Base-by-base conservation (phyloP, 192 early-diverging fungal species). In the Coemansia sp. region DNA sequence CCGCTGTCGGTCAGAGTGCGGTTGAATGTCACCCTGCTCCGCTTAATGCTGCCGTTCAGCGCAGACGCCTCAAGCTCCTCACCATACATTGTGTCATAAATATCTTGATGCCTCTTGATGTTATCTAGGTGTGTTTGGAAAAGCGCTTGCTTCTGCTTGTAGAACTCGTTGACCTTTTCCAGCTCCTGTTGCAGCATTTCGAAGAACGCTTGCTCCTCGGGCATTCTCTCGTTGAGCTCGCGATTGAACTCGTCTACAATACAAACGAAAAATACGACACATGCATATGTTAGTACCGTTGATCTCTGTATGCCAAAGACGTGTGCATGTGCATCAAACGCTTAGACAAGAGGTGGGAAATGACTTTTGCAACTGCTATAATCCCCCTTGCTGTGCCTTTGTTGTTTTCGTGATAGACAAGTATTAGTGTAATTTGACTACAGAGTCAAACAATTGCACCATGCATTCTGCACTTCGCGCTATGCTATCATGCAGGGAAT, bases 141-240 rank as follows among this genome's bases (percentile, higher is more conserved):
- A 23, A 72, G 65, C 53, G 55, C 40, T 30, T 78, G 71, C 57
- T 81, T 80, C 36, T 68, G 67, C 44, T 57, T 30, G 67, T 67
- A 84, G 67, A 84, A 84, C 45, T 68, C 69, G 53, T 70, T 69
- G 15, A 84, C 82, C 63, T 84, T 84, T 52, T 38, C 50, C 47
- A 84, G 71, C 64, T 84, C 82, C 52, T 67, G 65, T 64, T 81
- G 74, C 25, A 78, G 64, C 38, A 57, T 60, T 41, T 61, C 75
- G 54, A 84, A 81, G 38, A 84, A 81, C 0, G 67, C 75, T 11
- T 60, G 68, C 68, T 84, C 82, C 27, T 77, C 79, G 40, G 62
- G 57, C 25, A 67, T 48, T 7, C 70, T 74, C 48, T 40, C 15
- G 3, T 30, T 37, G 20, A 81, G 60, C 65, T 70, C 59, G 33